Base-by-base conservation (phyloP, 176 grass and related monocot species). In the Saccharum officinarum region DNA sequence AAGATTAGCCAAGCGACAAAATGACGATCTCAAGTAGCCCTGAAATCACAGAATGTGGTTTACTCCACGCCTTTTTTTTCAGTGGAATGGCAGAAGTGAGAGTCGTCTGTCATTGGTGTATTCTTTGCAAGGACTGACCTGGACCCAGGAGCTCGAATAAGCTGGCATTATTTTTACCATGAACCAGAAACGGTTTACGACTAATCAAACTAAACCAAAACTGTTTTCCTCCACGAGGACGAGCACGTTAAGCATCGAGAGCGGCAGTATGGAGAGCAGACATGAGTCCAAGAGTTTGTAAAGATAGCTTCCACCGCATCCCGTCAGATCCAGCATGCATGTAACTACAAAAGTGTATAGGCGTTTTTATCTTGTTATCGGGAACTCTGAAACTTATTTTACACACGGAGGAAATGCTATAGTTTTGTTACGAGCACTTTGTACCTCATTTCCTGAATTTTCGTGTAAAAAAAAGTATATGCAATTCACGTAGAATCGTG, bases 1-100 rank as follows among this genome's bases (percentile, higher is more conserved):
- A 84, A 95, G 93, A 87, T 69, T 99, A 87, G 92, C 82, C 13
- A 92, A 72, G 88, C 82, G 92, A 70, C 97, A 96, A 84, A 88
- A 91, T 42, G 91, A 94, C 52, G 70, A 90, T 33, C 91, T 96
- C 63, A 60, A 87, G 6, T 89, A 89, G 79, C 68, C 69, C 76
- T 79, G 50, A 40, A 62, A 76, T 84, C 75, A 64, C 69, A 84
- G 10, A 41, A 52, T 10, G 64, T 84, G 69, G 76, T 84, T 84
- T 76, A 71, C 23, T 71, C 39, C 81, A 76, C 70, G 10, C n/a
- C 20, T 10, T 50, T 26, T 26, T 36, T 76, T 25, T 25, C n/a
- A 76, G 70, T 80, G 76, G 70, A 71, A 63, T 13, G 49, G 30
- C 68, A 69, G 68, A 62, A 41, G 67, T 37, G 75, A 23, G 61